Conservation (phyloP, 2,329 filamentous ascomycete genomes). For the Acephala macrosclerotiorum region DNA sequence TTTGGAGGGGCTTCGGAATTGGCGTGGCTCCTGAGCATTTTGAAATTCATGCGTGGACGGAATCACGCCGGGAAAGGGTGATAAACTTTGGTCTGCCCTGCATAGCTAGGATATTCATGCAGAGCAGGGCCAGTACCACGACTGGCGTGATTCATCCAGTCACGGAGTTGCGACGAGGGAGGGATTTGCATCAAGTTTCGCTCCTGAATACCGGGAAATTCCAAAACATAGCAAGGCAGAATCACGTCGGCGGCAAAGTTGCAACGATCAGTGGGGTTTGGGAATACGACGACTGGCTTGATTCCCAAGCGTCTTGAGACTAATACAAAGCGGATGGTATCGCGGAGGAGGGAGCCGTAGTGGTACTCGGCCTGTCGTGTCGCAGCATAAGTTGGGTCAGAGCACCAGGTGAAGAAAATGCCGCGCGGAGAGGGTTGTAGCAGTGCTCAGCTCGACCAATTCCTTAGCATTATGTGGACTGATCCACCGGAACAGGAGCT, state of each 20-base stretch:
- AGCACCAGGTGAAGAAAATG: no score
- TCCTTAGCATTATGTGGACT: no score
- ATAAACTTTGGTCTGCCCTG: constrained; percentile 24
- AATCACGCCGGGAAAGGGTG: constrained; percentile 29
- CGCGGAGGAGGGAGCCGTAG: no score
- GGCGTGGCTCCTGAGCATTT: constrained; percentile 24
- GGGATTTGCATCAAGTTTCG: not conserved
- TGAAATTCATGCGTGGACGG: constrained; percentile 29
- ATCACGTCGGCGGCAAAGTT: constrained; percentile 17
- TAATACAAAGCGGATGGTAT: not conserved
- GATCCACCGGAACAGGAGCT: no score
- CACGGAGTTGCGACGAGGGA: constrained; percentile 23
- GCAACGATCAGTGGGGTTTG: constrained; percentile 8
- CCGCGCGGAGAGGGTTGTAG: no score
- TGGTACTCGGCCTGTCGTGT: no score
- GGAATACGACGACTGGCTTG: not conserved
- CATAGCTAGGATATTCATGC: constrained; percentile 29
- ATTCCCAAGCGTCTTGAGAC: not conserved
- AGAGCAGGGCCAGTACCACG: constrained; percentile 23
- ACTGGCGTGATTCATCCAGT: constrained; percentile 24
- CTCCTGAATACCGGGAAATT: constrained; percentile 7
- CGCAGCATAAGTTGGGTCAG: no score
- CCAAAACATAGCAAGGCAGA: constrained; percentile 23
- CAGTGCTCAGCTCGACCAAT: no score
- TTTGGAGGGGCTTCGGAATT: constrained; percentile 20